phyloP scores from a whole-genome alignment of 2,329 filamentous ascomycete species.

The Gnomoniopsis sp. region DNA sequence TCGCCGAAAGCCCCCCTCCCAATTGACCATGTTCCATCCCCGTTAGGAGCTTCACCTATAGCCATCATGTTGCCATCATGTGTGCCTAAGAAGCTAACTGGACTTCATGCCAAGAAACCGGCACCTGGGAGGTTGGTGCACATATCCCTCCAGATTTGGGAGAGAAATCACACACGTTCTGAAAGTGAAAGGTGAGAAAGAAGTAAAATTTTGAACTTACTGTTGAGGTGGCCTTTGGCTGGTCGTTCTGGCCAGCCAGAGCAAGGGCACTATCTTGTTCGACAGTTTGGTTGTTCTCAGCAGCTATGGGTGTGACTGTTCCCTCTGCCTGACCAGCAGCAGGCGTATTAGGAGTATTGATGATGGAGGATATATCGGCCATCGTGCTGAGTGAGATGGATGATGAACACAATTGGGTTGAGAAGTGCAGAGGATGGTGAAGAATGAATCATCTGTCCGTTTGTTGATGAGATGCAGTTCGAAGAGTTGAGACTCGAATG shows the following conservation, averaged over 20 bases:
- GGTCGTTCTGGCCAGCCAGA: constrained; percentile 7
- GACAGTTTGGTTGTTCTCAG: background rate
- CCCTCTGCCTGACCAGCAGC: background rate
- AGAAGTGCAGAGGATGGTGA: background rate
- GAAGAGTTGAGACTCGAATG: background rate
- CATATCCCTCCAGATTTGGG: too few species aligned
- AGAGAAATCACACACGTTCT: too few species aligned
- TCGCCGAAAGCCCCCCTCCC: too few species aligned
- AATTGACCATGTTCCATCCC: too few species aligned
- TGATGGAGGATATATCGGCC: constrained; percentile 3
- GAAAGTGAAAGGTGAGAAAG: background rate
- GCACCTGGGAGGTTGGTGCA: background rate
- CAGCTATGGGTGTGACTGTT: background rate
- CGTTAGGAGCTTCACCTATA: too few species aligned
- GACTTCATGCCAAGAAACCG: background rate
- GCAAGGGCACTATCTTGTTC: constrained; percentile 6
- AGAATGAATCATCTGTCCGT: too few species aligned
- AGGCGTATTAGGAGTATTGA: constrained; percentile 1
- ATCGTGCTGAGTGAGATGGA: background rate
- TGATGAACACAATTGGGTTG: too few species aligned
- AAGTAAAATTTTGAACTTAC: background rate
- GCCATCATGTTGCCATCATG: too few species aligned
- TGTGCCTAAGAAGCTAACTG: too few species aligned
- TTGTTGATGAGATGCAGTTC: background rate
- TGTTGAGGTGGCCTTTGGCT: background rate